Percentiles rank a stretch among this genome's conserved stretches.
Evolutionary conservation across 176 grass and related monocot species (phyloP).

Genomic region (Cocos nucifera): DNA sequence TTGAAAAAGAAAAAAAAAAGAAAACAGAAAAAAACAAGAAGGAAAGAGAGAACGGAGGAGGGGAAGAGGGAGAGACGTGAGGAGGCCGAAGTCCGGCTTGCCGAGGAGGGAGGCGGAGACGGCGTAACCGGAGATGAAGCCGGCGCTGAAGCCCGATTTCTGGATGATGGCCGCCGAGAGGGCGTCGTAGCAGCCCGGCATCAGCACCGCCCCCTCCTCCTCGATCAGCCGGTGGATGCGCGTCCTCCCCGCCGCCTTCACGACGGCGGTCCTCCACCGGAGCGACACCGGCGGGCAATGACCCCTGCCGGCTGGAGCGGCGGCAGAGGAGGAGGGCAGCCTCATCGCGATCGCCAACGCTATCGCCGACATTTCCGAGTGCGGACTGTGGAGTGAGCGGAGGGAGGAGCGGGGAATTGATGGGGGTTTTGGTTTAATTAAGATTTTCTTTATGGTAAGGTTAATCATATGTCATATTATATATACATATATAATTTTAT

Average conservation of each 20-base stretch:
- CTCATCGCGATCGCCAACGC: background rate
- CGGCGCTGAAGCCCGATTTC: slow-evolving; percentile 25
- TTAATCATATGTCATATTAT: no score
- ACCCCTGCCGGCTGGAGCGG: background rate
- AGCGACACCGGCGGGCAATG: background rate
- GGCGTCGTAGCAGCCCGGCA: slow-evolving; percentile 36
- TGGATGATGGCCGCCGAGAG: slow-evolving; percentile 40
- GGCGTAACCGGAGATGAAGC: slow-evolving; percentile 39
- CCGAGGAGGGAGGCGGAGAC: slow-evolving; percentile 28
- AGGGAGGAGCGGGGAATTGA: no score
- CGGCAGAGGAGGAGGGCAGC: background rate
- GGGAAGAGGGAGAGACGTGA: slow-evolving; percentile 15
- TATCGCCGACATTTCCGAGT: no score
- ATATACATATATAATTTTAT: no score
- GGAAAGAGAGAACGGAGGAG: background rate
- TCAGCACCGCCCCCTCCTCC: slow-evolving; percentile 23
- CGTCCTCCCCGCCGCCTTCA: slow-evolving; percentile 6
- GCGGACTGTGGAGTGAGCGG: no score
- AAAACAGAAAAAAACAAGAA: background rate
- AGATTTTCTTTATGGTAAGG: no score
- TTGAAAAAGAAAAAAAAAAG: background rate
- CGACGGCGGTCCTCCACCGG: background rate
- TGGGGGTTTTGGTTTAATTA: no score
- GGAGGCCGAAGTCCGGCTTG: slow-evolving; percentile 42
- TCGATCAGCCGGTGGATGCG: slow-evolving; percentile 25